A percentile compares a stretch with the other conserved stretches of the same genome.
Conservation (phyloP, 805 yeast genomes). For the Wickerhamomyces bisporus region DNA sequence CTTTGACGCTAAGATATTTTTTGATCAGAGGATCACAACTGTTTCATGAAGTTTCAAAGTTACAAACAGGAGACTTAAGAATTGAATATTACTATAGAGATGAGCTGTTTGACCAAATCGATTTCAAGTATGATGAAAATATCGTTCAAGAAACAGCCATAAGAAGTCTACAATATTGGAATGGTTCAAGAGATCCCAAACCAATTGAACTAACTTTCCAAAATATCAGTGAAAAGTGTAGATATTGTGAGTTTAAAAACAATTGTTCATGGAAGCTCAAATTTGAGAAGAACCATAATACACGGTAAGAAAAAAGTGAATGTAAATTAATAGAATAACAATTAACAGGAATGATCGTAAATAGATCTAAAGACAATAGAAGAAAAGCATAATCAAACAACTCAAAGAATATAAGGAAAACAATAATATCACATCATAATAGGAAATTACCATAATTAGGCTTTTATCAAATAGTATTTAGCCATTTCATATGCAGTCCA, state of each 20-base stretch:
- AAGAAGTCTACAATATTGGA: constrained; percentile 47
- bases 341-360: too few species aligned
- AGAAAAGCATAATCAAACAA: too few species aligned
- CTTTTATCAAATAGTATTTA: constrained; percentile 38
- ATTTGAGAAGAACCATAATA: constrained; percentile 1
- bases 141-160: constrained; percentile 27
- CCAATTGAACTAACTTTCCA: constrained; percentile 31
- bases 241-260: constrained; percentile 46
- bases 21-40: constrained; percentile 51
- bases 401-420: constrained; percentile 1
- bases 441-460: too few species aligned
- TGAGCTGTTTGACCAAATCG: constrained; percentile 35
- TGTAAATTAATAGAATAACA: too few species aligned
- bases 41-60: constrained; percentile 28
- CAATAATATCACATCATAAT: background rate
- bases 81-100: constrained; percentile 49
- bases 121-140: constrained; percentile 33
- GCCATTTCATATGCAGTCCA: constrained; percentile 99
- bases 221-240: constrained; percentile 41
- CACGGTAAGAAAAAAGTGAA: too few species aligned
- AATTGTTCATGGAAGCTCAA: constrained; percentile 36
- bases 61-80: constrained; percentile 34
- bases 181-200: constrained; percentile 47
- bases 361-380: too few species aligned
- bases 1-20: constrained; percentile 53